These are phyloP conservation scores for Suhomyces bolitotheri DNA, from an alignment of 1,139 yeast species.

Conservation along the genomic window DNA sequence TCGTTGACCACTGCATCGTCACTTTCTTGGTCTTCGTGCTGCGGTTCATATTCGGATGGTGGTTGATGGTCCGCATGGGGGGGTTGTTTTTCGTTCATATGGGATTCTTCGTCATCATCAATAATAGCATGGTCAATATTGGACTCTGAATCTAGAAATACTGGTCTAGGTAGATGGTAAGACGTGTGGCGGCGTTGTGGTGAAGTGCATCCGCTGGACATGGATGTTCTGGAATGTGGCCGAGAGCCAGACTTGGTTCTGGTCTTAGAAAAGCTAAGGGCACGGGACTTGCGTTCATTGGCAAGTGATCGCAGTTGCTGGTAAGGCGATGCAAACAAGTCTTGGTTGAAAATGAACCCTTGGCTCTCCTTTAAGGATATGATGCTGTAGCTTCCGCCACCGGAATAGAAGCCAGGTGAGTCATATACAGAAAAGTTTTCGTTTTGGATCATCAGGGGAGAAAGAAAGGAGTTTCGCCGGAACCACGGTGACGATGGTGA, in stretches of 20 bases:
- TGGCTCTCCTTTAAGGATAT: conserved; percentile 63
- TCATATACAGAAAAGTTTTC: conserved; percentile 64
- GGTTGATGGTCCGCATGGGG: conserved; percentile 1
- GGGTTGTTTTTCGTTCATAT: background rate
- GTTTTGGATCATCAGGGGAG: conserved; percentile 59
- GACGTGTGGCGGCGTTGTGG: conserved; percentile 34
- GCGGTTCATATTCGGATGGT: conserved; percentile 6
- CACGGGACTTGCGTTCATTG: conserved; percentile 36
- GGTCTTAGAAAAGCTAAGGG: conserved; percentile 23
- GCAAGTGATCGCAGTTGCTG: conserved; percentile 56
- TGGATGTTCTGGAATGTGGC: conserved; percentile 13
- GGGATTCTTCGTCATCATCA: conserved; percentile 19
- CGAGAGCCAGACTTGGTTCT: conserved; percentile 15
- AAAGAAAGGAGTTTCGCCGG: conserved; percentile 60
- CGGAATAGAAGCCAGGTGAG: conserved; percentile 33
- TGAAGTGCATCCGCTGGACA: conserved; percentile 1
- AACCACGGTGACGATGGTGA: conserved; percentile 55
- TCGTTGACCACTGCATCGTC: conserved; percentile 17
- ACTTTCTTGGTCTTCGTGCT: conserved; percentile 15
- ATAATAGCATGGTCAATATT: conserved; percentile 18
- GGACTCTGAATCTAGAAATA: conserved; percentile 14
- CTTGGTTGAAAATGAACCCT: conserved; percentile 76
- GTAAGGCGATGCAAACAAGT: conserved; percentile 65
- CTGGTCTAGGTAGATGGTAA: conserved; percentile 31
- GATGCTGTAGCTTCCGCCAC: conserved; percentile 35